phyloP scores from a whole-genome alignment of 1,284 basidiomycete species.

The Pseudozyma hubeiensis region DNA sequence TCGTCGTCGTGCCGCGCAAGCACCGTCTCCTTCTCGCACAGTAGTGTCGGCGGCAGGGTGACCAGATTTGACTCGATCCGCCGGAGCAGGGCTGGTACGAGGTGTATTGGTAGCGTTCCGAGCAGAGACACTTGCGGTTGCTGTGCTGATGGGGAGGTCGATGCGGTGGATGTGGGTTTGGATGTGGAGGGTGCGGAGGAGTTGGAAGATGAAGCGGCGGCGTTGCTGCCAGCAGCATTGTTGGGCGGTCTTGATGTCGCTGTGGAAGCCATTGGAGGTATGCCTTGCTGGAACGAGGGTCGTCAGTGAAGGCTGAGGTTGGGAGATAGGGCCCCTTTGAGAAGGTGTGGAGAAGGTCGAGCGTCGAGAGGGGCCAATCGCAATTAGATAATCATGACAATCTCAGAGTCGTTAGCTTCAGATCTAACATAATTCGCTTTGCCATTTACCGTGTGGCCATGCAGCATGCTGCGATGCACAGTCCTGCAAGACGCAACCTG shows the following conservation, averaged over 20 bases:
- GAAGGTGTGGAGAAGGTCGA: slow-evolving; percentile 1
- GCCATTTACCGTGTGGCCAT: neutral
- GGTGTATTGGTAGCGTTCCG: slow-evolving; percentile 31
- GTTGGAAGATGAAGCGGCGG: slow-evolving; percentile 6
- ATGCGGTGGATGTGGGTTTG: slow-evolving; percentile 1
- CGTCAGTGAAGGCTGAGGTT: too few relatives aligned
- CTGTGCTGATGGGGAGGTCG: slow-evolving; percentile 4
- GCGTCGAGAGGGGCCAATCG: neutral
- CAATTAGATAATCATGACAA: slow-evolving; percentile 25
- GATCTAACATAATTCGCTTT: neutral
- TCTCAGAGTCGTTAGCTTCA: too few relatives aligned
- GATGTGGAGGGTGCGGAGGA: slow-evolving; percentile 10
- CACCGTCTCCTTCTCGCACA: slow-evolving; percentile 41
- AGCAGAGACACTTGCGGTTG: slow-evolving; percentile 44
- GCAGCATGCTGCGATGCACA: slow-evolving; percentile 6
- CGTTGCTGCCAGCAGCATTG: neutral
- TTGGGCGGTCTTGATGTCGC: slow-evolving; percentile 1
- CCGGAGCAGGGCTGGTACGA: slow-evolving; percentile 16
- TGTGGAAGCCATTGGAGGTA: slow-evolving; percentile 8
- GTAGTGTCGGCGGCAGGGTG: slow-evolving; percentile 11
- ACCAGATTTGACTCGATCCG: slow-evolving; percentile 26
- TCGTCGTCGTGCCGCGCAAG: slow-evolving; percentile 40
- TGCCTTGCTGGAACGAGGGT: neutral
- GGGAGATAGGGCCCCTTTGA: neutral
- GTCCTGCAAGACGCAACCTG: slow-evolving; percentile 3